A percentile compares a stretch with the other conserved stretches of the same genome.
Conservation (phyloP, 345 rosid genomes). For the Eucalyptus cladocalyx region DNA sequence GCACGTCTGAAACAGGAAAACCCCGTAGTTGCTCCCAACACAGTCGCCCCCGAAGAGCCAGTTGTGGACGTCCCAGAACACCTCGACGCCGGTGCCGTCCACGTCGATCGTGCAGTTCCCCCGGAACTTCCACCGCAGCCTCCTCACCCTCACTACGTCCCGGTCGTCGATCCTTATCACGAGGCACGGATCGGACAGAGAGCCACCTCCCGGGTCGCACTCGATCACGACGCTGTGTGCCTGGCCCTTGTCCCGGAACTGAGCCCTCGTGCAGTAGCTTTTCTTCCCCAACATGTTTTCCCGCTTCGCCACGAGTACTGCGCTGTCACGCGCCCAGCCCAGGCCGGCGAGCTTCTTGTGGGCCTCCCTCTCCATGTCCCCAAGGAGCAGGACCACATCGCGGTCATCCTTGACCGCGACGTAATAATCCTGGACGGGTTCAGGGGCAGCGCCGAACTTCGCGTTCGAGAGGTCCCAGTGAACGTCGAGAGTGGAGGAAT, state of each 20-base stretch:
- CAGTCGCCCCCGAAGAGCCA: constrained; percentile 63
- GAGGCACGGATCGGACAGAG: constrained; percentile 47
- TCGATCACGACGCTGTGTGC: constrained; percentile 65
- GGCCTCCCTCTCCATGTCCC: constrained; percentile 80
- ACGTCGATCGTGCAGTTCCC: constrained; percentile 80
- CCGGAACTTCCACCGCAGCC: constrained; percentile 89
- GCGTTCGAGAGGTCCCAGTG: constrained; percentile 74
- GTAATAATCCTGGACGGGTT: constrained; percentile 64
- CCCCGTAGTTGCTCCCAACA: constrained; percentile 28
- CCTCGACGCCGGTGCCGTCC: constrained; percentile 77
- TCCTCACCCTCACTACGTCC: constrained; percentile 66
- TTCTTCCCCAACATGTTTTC: constrained; percentile 86
- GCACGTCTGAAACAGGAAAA: constrained; percentile 83
- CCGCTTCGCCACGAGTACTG: constrained; percentile 52
- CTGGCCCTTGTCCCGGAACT: constrained; percentile 53
- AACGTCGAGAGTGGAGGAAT: constrained; percentile 38
- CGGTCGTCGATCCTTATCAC: constrained; percentile 68
- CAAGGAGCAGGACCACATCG: constrained; percentile 58
- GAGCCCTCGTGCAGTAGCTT: constrained; percentile 59
- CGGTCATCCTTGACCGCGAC: constrained; percentile 53
- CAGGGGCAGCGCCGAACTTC: constrained; percentile 77
- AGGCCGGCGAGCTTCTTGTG: constrained; percentile 41
- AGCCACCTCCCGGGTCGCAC: constrained; percentile 48
- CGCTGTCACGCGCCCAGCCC: constrained; percentile 15
- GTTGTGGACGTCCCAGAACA: constrained; percentile 89